Percentiles rank a stretch among this genome's conserved stretches.
Conservation (phyloP, 1,139 yeast species). For the Yamadazyma kanchanaburiensis region DNA sequence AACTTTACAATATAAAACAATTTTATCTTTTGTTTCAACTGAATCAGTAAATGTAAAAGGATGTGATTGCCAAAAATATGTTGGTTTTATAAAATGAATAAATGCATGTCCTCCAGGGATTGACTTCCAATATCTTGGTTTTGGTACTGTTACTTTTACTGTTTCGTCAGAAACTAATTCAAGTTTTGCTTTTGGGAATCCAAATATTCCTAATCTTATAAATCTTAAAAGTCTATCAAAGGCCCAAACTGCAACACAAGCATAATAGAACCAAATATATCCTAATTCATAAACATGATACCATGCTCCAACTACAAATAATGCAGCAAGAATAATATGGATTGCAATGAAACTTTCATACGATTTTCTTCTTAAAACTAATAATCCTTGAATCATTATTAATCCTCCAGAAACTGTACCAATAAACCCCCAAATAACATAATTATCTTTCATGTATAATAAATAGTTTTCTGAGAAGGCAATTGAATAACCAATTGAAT, state of each 20-base stretch:
- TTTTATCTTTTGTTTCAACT: slow-evolving; percentile 17
- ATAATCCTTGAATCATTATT: slow-evolving; percentile 35
- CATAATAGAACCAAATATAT: slow-evolving; percentile 35
- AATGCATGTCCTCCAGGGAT: slow-evolving; percentile 53
- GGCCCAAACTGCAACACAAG: slow-evolving; percentile 41
- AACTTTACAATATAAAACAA: slow-evolving; percentile 30
- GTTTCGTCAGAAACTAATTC: slow-evolving; percentile 35
- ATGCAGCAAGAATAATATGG: slow-evolving; percentile 40
- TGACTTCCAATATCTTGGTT: slow-evolving; percentile 38
- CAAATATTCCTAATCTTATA: slow-evolving; percentile 30
- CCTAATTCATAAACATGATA: slow-evolving; percentile 39
- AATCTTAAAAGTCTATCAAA: slow-evolving; percentile 41
- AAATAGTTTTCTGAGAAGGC: slow-evolving; percentile 12
- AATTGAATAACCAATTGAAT: slow-evolving; percentile 38
- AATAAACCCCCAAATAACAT: slow-evolving; percentile 28
- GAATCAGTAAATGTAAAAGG: slow-evolving; percentile 37
- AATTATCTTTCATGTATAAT: slow-evolving; percentile 15
- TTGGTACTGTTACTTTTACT: slow-evolving; percentile 37
- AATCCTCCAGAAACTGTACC: slow-evolving; percentile 27
- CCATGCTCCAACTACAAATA: slow-evolving; percentile 43
- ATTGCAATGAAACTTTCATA: slow-evolving; percentile 41
- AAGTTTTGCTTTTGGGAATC: slow-evolving; percentile 35
- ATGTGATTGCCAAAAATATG: slow-evolving; percentile 43
- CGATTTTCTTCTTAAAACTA: slow-evolving; percentile 36
- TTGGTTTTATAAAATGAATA: slow-evolving; percentile 37